Evolutionary conservation across 192 early-diverging fungal species (phyloP).

Genomic region (Entomortierella beljakovae): DNA sequence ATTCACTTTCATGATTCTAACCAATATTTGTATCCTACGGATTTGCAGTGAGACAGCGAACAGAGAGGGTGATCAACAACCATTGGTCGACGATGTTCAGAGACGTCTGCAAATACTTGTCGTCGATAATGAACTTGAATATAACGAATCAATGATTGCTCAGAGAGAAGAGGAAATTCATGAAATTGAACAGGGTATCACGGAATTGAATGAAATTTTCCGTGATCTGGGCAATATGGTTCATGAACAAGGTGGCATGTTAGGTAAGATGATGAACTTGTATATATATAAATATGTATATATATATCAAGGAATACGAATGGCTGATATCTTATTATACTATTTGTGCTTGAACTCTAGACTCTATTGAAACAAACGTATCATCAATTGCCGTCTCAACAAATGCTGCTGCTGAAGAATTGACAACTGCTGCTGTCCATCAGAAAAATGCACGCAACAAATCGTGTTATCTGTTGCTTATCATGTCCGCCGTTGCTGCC

Average conservation of each 20-base stretch:
- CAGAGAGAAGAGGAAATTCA: constrained; percentile 94
- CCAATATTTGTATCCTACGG: neutral
- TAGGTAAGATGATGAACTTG: constrained; percentile 65
- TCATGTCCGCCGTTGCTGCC: constrained; percentile 73
- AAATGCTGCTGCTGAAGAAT: constrained; percentile 83
- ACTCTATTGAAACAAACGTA: constrained; percentile 85
- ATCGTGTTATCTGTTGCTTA: constrained; percentile 86
- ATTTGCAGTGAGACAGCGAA: constrained; percentile 57
- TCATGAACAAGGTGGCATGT: constrained; percentile 92
- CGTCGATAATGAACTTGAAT: constrained; percentile 93
- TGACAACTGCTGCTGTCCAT: constrained; percentile 78
- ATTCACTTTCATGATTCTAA: neutral
- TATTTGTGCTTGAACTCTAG: constrained; percentile 2
- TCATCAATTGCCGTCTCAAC: constrained; percentile 80
- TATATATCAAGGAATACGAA: neutral
- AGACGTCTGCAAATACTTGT: constrained; percentile 74
- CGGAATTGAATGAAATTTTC: constrained; percentile 97
- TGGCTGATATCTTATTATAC: neutral
- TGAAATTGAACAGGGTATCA: constrained; percentile 93
- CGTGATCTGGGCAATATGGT: constrained; percentile 95
- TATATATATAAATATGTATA: neutral
- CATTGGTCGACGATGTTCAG: constrained; percentile 70
- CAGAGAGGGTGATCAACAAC: constrained; percentile 57
- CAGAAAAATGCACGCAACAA: constrained; percentile 81
- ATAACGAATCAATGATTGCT: constrained; percentile 92